Evolutionary conservation across 1,284 basidiomycete species (phyloP), one percentile per base, ranked within the genome.

Genomic region (Agroathelia rolfsii): DNA sequence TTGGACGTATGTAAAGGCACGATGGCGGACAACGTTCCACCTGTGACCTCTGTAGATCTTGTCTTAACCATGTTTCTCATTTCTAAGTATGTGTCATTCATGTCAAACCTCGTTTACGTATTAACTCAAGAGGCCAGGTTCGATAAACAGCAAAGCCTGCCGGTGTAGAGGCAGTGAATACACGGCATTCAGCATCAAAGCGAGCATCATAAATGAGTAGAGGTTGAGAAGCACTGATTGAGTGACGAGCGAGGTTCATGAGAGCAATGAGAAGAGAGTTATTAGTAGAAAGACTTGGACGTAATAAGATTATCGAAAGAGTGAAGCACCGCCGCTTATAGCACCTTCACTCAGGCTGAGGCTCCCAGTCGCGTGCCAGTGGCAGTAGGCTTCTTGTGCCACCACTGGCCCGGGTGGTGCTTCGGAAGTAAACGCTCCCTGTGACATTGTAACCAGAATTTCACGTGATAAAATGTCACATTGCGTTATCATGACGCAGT

Each of bases 171-270:
- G 80, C 68, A 0, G 87, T 80, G 60, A 95, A 95, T 53, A 88
- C 77, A 39, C 71, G 63, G 39, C 72, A 80, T 47, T 85, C 78
- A 16, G 76, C 58, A 45, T 87, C 82, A 51, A 92, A 86, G 38
- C 70, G 68, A 39, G 82, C 74, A 55, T 86, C 76, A 41, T 79
- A 69, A 47, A 92, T 76, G 46, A 80, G 74, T 34, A 86, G 69
- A 6, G 84, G 82, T 33, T 65, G 69, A 34, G 84, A 81, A 22
- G 88, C 69, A 42, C 80, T 78, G 56, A 94, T 87, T 21, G 80
- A 77, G 54, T 87, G 84, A 44, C 88, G 76, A 41, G 80, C 86
- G 49, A 93, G 71, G 69, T 94, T 89, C 87, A 94, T 93, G 57
- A 57, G 49, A 42, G 28, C 28, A 28, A 25, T 29, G 23, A 36